Base-by-base conservation (phyloP, 108 stramenopile genomes). In the Nitzschia sp. region DNA sequence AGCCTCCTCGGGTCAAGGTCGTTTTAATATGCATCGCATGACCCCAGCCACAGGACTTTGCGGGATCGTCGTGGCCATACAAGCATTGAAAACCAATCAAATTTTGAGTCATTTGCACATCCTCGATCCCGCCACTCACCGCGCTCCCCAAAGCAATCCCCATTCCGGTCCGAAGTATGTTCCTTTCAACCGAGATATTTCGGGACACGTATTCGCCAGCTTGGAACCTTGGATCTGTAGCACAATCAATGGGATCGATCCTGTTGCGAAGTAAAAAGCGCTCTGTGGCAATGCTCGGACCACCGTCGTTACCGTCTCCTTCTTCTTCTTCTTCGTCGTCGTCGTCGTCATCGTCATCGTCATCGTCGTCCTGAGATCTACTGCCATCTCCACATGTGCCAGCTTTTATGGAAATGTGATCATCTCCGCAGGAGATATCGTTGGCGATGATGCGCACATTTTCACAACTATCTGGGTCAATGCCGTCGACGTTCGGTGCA, bases 361-460 rank as follows among this genome's bases (percentile, higher is more conserved):
- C n/a, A n/a, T n/a, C n/a, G n/a, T n/a, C n/a, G n/a, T n/a, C n/a
- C n/a, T n/a, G n/a, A n/a, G n/a, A n/a, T n/a, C n/a, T n/a, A 28
- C n/a, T n/a, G 1, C 38, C 30, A 44, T 55, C 32, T 22, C 77
- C 65, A 68, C 71, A 71, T 5, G 29, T 1, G 21, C 77, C 77
- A 2, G 72, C 41, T 62, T 73, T 73, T 32, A 79, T 50, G 21
- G 78, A 66, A 57, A 79, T 68, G 54, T 72, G 71, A 50, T 79
- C 78, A 46, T 79, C 78, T 2, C 78, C 78, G 44, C 58, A 62
- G 31, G 57, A 47, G 8, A 75, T 45, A 63, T 69, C 68, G 22
- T 69, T 70, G 45, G 68, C 26, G 46, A 70, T 62, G 19, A 79
- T 61, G 13, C 73, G 16, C 11, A 79, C 78, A 63, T 79, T 67